These are phyloP conservation scores for Globisporangium cylindrosporum DNA, from an alignment of 352 stramenopile species.

Conservation along the genomic window DNA sequence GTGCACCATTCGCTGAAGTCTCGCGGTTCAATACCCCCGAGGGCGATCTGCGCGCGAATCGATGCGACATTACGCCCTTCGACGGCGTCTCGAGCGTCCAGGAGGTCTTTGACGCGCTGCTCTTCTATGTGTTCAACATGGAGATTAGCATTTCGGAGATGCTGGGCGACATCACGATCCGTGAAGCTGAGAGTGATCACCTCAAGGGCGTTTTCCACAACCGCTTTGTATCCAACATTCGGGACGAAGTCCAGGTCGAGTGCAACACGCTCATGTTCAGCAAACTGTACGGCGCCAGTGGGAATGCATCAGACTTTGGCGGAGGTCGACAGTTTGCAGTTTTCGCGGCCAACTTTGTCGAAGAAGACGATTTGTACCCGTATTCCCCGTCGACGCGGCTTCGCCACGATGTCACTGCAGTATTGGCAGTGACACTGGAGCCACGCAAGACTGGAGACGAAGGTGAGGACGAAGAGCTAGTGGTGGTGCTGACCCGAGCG, in stretches of 20 bases:
- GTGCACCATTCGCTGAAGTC: conserved; percentile 19
- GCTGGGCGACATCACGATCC: conserved; percentile 44
- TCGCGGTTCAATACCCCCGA: not conserved
- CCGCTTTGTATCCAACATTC: not conserved
- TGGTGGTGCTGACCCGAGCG: no score
- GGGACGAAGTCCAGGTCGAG: not conserved
- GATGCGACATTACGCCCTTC: not conserved
- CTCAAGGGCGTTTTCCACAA: conserved; percentile 14
- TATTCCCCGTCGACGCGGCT: no score
- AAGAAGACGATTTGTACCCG: no score
- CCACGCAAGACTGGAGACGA: no score
- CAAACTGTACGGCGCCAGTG: no score
- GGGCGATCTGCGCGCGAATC: not conserved
- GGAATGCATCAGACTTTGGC: no score
- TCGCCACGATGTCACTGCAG: no score
- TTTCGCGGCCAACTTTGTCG: no score
- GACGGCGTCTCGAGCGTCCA: not conserved
- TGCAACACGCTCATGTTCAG: not conserved
- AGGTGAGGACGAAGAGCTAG: no score
- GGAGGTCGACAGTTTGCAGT: no score
- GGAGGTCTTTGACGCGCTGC: conserved; percentile 39
- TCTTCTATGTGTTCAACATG: conserved; percentile 37
- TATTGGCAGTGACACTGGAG: no score
- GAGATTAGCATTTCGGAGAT: conserved; percentile 53
- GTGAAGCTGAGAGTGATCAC: conserved; percentile 37